A percentile compares a stretch with the other conserved stretches of the same genome.
Conservation (phyloP, 2,329 filamentous ascomycete genomes). For the Graphilbum ipis-grandicollis region DNA sequence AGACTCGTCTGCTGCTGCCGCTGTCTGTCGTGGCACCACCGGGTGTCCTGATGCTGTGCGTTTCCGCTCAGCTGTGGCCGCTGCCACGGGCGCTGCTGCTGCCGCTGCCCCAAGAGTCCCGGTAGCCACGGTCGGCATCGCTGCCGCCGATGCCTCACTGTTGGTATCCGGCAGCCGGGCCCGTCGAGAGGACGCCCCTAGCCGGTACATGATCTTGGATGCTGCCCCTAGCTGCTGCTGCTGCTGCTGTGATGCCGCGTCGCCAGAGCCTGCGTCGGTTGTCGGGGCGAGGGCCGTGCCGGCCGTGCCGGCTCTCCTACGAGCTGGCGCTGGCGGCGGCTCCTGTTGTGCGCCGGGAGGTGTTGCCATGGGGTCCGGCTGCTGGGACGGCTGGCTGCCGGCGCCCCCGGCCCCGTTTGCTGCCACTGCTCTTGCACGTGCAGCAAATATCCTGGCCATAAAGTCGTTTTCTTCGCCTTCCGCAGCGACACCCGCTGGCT, state of each 20-base stretch:
- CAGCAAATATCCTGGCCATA: conserved; percentile 36
- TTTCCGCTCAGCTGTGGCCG: conserved; percentile 44
- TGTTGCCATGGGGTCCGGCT: conserved; percentile 43
- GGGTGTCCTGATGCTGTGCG: conserved; percentile 81
- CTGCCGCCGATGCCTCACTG: conserved; percentile 14
- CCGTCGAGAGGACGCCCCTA: conserved; percentile 23
- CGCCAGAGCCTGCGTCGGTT: conserved; percentile 30
- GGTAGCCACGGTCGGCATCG: conserved; percentile 1
- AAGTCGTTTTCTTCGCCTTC: conserved; percentile 34
- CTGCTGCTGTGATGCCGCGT: conserved; percentile 15
- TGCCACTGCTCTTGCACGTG: conserved; percentile 25
- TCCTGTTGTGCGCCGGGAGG: conserved; percentile 31
- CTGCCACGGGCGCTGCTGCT: neutral
- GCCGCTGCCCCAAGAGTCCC: neutral
- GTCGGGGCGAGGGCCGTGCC: conserved; percentile 14
- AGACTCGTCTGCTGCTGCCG: conserved; percentile 39
- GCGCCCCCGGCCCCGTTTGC: conserved; percentile 11
- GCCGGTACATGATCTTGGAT: conserved; percentile 44
- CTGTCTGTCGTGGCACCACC: conserved; percentile 30
- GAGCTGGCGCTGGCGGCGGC: conserved; percentile 31
- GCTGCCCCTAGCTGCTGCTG: conserved; percentile 19
- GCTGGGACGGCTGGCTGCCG: conserved; percentile 19
- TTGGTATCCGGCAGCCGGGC: conserved; percentile 21
- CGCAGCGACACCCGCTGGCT: too few relatives aligned
- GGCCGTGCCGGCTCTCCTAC: conserved; percentile 37